These are phyloP conservation scores for Periconia sp. DNA, from an alignment of 2,329 filamentous ascomycete species.

Conservation along the genomic window DNA sequence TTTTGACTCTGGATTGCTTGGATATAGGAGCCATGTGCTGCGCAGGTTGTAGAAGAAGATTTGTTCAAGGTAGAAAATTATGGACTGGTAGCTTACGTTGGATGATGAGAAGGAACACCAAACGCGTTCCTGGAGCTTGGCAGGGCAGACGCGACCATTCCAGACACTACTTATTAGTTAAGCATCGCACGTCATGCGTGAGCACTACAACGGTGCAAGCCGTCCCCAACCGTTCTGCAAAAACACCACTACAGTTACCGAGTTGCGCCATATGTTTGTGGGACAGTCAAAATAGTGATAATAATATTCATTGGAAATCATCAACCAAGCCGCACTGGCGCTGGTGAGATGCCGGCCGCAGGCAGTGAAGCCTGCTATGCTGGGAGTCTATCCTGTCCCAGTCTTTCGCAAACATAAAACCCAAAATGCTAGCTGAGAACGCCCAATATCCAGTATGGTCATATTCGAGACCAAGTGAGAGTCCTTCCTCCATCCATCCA, in stretches of 20 bases:
- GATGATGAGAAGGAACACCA: slow-evolving; percentile 15
- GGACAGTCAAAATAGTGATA: background rate
- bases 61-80: slow-evolving; percentile 15
- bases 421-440: slow-evolving; percentile 12
- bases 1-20: slow-evolving; percentile 46
- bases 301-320: slow-evolving; percentile 13
- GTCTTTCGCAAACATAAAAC: slow-evolving; percentile 11
- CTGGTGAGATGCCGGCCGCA: slow-evolving; percentile 14
- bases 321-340: slow-evolving; percentile 31
- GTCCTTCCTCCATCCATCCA: slow-evolving; percentile 21
- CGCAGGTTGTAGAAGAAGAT: slow-evolving; percentile 6
- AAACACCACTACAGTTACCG: background rate
- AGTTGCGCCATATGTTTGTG: background rate
- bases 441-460: slow-evolving; percentile 27
- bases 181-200: background rate
- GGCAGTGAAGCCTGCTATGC: slow-evolving; percentile 14
- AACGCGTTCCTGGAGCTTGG: slow-evolving; percentile 37
- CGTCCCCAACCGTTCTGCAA: background rate
- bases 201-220: no score
- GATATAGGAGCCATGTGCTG: slow-evolving; percentile 43
- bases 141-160: slow-evolving; percentile 23
- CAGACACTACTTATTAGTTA: background rate
- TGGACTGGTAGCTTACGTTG: slow-evolving; percentile 26
- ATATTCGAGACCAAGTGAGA: slow-evolving; percentile 31
- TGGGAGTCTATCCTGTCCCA: slow-evolving; percentile 16